These are phyloP conservation scores for Balakata baccata DNA, from an alignment of 345 rosid species.

Conservation along the genomic window DNA sequence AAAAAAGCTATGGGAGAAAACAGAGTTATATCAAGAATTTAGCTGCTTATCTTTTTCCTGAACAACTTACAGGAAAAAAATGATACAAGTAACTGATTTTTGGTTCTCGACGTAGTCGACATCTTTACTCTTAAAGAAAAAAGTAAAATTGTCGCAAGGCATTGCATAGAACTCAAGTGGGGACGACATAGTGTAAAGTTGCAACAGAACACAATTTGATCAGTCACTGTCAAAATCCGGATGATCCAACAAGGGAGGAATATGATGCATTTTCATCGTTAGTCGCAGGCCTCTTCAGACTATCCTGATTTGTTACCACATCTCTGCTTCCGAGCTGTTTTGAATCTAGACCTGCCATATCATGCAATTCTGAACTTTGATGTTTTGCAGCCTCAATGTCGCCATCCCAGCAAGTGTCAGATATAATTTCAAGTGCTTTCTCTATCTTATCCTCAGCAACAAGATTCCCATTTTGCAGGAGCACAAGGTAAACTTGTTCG, in stretches of 20 bases:
- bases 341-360: slow-evolving; percentile 55
- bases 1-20: no score
- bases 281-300: slow-evolving; percentile 20
- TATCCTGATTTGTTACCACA: slow-evolving; percentile 22
- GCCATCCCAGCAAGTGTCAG: slow-evolving; percentile 76
- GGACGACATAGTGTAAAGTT: background rate
- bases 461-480: slow-evolving; percentile 60
- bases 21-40: no score
- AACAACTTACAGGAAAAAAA: background rate
- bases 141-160: background rate
- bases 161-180: background rate
- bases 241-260: slow-evolving; percentile 73
- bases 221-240: slow-evolving; percentile 53
- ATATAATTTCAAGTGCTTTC: slow-evolving; percentile 55
- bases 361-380: slow-evolving; percentile 48
- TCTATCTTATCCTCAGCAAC: slow-evolving; percentile 55
- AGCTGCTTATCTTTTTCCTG: background rate
- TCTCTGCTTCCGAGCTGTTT: slow-evolving; percentile 26
- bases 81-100: background rate
- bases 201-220: background rate
- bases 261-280: slow-evolving; percentile 87
- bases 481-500: slow-evolving; percentile 64
- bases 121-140: background rate
- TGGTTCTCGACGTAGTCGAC: background rate
- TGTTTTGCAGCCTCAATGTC: slow-evolving; percentile 53